Evolutionary conservation across 371 early-diverging fungal genomes (phyloP).

Genomic region (Caulochytrium protostelioides): DNA sequence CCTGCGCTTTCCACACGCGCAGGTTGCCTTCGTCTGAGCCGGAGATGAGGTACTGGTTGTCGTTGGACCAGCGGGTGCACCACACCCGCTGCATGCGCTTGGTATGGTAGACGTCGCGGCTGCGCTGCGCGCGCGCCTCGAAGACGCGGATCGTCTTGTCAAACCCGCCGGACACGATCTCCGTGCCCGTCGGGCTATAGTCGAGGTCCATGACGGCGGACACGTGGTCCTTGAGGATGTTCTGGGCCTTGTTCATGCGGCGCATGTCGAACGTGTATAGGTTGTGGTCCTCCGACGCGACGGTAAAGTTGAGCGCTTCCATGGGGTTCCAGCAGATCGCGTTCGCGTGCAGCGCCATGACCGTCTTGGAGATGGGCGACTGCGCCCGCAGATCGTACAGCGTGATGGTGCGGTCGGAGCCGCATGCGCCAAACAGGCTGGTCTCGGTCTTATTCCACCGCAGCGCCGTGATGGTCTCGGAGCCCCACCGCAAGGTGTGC

Average conservation of each 20-base stretch:
- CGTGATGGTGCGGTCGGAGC: slow-evolving; percentile 77
- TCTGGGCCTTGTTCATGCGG: slow-evolving; percentile 56
- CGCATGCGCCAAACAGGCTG: slow-evolving; percentile 68
- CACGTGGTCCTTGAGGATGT: slow-evolving; percentile 84
- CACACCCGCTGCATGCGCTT: slow-evolving; percentile 93
- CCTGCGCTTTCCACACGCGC: slow-evolving; percentile 92
- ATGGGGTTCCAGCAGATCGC: slow-evolving; percentile 94
- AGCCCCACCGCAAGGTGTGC: slow-evolving; percentile 66
- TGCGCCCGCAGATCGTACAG: slow-evolving; percentile 76
- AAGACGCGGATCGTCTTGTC: slow-evolving; percentile 90
- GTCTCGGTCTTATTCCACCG: slow-evolving; percentile 86
- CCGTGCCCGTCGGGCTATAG: slow-evolving; percentile 92
- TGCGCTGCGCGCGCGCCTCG: slow-evolving; percentile 52
- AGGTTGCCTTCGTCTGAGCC: slow-evolving; percentile 97
- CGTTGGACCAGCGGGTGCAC: slow-evolving; percentile 80
- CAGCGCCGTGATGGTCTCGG: slow-evolving; percentile 77
- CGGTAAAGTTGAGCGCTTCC: slow-evolving; percentile 77
- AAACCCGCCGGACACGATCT: slow-evolving; percentile 87
- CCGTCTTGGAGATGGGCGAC: slow-evolving; percentile 51
- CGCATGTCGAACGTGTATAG: slow-evolving; percentile 92
- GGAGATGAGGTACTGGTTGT: slow-evolving; percentile 84
- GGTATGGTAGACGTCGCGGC: slow-evolving; percentile 93
- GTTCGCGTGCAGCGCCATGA: slow-evolving; percentile 66
- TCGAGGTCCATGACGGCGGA: slow-evolving; percentile 93
- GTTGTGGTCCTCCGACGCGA: slow-evolving; percentile 94